Evolutionary conservation across 2,329 filamentous ascomycete species (phyloP).

Genomic region (Keithomyces neogunnii): DNA sequence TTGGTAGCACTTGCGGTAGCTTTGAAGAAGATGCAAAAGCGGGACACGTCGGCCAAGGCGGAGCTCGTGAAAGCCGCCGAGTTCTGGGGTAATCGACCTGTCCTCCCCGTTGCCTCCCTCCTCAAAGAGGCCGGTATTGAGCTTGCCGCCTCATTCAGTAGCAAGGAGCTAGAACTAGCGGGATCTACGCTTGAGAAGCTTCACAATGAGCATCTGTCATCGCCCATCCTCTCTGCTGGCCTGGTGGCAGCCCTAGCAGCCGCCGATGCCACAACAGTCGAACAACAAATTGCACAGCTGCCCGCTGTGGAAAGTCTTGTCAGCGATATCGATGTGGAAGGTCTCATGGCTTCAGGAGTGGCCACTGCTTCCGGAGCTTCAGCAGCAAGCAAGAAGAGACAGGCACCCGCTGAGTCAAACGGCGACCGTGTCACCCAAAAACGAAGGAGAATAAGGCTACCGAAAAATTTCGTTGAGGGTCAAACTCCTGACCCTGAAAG

Average conservation of each 20-base stretch:
- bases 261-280: slow-evolving; percentile 45
- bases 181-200: slow-evolving; percentile 72
- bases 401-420: slow-evolving; percentile 26
- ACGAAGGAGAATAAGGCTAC: slow-evolving; percentile 54
- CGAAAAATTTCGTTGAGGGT: slow-evolving; percentile 65
- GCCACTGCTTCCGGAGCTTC: slow-evolving; percentile 28
- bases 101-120: slow-evolving; percentile 46
- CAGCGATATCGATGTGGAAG: slow-evolving; percentile 48
- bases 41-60: slow-evolving; percentile 59
- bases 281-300: slow-evolving; percentile 46
- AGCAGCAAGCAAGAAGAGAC: slow-evolving; percentile 39
- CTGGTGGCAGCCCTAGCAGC: slow-evolving; percentile 76
- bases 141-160: slow-evolving; percentile 65
- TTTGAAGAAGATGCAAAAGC: slow-evolving; percentile 68
- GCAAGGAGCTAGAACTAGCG: slow-evolving; percentile 60
- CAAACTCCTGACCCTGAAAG: slow-evolving; percentile 84
- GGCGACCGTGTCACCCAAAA: slow-evolving; percentile 39
- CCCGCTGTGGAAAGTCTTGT: slow-evolving; percentile 56
- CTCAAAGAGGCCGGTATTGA: slow-evolving; percentile 76
- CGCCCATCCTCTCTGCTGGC: slow-evolving; percentile 67
- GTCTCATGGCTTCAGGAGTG: slow-evolving; percentile 60
- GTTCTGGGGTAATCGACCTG: slow-evolving; percentile 64
- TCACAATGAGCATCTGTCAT: slow-evolving; percentile 54
- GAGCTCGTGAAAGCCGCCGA: slow-evolving; percentile 72
- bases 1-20: slow-evolving; percentile 73